A percentile compares a stretch with the other conserved stretches of the same genome.
These are phyloP conservation scores for Tephrocybe sp. DNA, from an alignment of 768 basidiomycete genomes.

Conservation along the genomic window DNA sequence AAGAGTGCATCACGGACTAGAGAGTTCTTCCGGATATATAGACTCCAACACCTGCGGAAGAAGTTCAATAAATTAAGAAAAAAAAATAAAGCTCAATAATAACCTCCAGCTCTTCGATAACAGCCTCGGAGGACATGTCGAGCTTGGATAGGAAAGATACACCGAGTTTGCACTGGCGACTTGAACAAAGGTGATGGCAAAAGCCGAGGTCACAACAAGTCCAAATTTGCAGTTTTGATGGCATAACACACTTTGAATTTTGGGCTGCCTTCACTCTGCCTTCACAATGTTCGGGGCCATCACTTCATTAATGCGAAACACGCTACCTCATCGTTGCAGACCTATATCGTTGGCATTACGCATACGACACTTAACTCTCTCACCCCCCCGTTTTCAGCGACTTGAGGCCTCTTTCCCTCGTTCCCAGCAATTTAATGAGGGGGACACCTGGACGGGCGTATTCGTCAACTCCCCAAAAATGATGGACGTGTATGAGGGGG, in stretches of 20 bases:
- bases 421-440: too few species aligned
- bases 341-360: slow-evolving; percentile 2
- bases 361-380: slow-evolving; percentile 4
- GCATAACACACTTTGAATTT: neutral
- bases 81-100: slow-evolving; percentile 11
- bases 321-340: slow-evolving; percentile 1
- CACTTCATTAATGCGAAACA: slow-evolving; percentile 9
- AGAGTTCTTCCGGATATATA: slow-evolving; percentile 92
- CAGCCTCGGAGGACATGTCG: slow-evolving; percentile 63
- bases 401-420: too few species aligned
- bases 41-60: slow-evolving; percentile 80
- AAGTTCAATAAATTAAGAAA: slow-evolving; percentile 7
- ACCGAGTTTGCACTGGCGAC: too few species aligned
- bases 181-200: neutral
- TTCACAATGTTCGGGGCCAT: slow-evolving; percentile 10
- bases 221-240: slow-evolving; percentile 11
- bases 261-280: too few species aligned
- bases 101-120: slow-evolving; percentile 93
- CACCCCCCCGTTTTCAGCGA: neutral
- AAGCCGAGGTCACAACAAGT: slow-evolving; percentile 3
- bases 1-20: slow-evolving; percentile 63
- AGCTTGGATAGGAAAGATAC: too few species aligned
- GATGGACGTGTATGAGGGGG: neutral
- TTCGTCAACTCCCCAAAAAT: neutral
- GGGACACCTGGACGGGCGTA: neutral